Evolutionary conservation across 805 yeast genomes (phyloP), one percentile per base, ranked within the genome.

Genomic region (Pachysolen tannophilus): DNA sequence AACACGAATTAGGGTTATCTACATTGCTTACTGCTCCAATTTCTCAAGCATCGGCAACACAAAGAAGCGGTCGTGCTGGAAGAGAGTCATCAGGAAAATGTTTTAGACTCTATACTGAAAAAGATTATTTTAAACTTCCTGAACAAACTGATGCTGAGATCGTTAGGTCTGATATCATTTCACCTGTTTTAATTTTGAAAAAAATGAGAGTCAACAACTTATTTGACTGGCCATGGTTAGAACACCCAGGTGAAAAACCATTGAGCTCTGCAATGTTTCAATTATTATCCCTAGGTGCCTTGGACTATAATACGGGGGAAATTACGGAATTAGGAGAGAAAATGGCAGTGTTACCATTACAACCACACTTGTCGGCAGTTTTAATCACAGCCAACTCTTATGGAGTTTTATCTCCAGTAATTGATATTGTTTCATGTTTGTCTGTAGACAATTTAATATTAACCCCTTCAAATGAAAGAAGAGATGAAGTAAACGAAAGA

Each of bases 1-100:
- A 92, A 48, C 95, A 90, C 49, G 87, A 81, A 46, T 61, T 92
- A 26, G 97, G 97, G 0, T 68, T 92, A 23, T 90, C 95, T n/a
- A 83, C 97, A 0, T 70, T 92, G 49, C 61, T 92, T 34, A 88
- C 96, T 0, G 86, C 92, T 1, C 92, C 98, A 1, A 79, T 92
- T 16, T 87, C 97, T 0, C 85, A 82, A 49, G 94, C 97, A 0
- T 82, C 95, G 26, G 98, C 97, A 0, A 74, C 83, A 24, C 99
- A 92, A 62, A 67, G 99, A 58, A 78, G 88, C 30, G 99, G 99
- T 55, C 83, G 99, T 68, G 97, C 99, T n/a, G 99, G 99, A 42
- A 85, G 99, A 75, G 97, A 92, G 60, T 70, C 77, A 13, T 75
- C 82, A 20, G 99, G 99, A 28, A 90, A 90, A 55, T 84, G 92